These are phyloP conservation scores for Suhomyces yuchorum DNA, from an alignment of 1,139 yeast species.

Conservation along the genomic window DNA sequence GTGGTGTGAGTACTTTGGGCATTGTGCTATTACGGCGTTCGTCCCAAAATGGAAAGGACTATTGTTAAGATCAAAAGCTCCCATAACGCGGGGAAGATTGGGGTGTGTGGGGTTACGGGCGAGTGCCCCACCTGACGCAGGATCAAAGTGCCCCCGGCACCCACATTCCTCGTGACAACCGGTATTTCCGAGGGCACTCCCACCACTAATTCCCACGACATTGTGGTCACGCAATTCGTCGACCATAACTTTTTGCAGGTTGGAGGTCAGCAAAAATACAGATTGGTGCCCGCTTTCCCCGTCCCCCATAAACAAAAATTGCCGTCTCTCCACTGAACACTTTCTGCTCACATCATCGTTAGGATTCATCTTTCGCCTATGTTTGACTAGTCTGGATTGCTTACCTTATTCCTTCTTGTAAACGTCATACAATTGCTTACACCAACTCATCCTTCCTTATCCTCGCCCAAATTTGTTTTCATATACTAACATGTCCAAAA, in stretches of 20 bases:
- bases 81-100: constrained; percentile 9
- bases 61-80: constrained; percentile 10
- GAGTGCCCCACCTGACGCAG: neutral
- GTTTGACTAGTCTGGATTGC: constrained; percentile 2
- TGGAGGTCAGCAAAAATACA: constrained; percentile 6
- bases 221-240: constrained; percentile 16
- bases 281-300: constrained; percentile 14
- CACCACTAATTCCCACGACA: constrained; percentile 3
- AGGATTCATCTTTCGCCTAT: constrained; percentile 8
- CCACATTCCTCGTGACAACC: constrained; percentile 3
- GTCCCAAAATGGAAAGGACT: neutral
- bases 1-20: neutral
- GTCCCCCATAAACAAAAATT: constrained; percentile 15
- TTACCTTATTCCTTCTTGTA: neutral
- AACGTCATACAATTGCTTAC: constrained; percentile 4
- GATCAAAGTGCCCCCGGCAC: constrained; percentile 4
- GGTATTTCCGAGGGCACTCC: constrained; percentile 7
- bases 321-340: constrained; percentile 10
- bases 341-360: constrained; percentile 6
- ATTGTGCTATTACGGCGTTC: neutral
- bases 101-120: constrained; percentile 4
- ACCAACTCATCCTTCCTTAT: neutral
- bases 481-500: constrained; percentile 50
- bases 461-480: constrained; percentile 1
- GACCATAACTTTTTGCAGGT: constrained; percentile 9